A percentile compares a stretch with the other conserved stretches of the same genome.
phyloP scores from a whole-genome alignment of 2,329 filamentous ascomycete species.

The Diplodia mutila region DNA sequence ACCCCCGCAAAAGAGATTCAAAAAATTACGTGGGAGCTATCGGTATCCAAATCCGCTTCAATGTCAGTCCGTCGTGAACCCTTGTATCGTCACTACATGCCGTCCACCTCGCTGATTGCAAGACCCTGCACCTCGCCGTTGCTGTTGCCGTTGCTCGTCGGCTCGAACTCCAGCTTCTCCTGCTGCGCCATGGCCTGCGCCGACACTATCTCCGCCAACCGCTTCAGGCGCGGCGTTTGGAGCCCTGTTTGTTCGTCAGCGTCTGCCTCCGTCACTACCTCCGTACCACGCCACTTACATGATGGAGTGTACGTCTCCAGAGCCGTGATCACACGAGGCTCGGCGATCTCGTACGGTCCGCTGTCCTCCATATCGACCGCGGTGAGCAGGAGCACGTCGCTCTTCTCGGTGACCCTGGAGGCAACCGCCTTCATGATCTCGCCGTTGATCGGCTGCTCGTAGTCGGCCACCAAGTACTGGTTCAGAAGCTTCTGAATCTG shows the following conservation, averaged over 20 bases:
- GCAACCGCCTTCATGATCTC: conserved; percentile 99
- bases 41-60: conserved; percentile 17
- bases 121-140: conserved; percentile 51
- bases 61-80: conserved; percentile 8
- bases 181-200: conserved; percentile 95
- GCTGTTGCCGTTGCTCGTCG: conserved; percentile 37
- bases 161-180: conserved; percentile 71
- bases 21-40: conserved; percentile 24
- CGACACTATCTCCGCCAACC: conserved; percentile 96
- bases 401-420: conserved; percentile 96
- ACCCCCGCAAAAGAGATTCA: conserved; percentile 15
- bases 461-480: conserved; percentile 97
- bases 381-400: conserved; percentile 88
- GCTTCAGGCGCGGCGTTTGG: conserved; percentile 92
- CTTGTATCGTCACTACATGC: conserved; percentile 25
- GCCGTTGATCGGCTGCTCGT: conserved; percentile 98
- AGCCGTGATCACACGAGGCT: conserved; percentile 92
- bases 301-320: conserved; percentile 98
- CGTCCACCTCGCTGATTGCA: conserved; percentile 56
- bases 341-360: conserved; percentile 96
- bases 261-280: neutral
- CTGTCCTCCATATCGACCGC: conserved; percentile 99
- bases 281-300: conserved; percentile 65
- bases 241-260: conserved; percentile 64
- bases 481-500: conserved; percentile 99